Base-by-base conservation (phyloP, 371 early-diverging fungal genomes). In the Capniomyces stellatus region DNA sequence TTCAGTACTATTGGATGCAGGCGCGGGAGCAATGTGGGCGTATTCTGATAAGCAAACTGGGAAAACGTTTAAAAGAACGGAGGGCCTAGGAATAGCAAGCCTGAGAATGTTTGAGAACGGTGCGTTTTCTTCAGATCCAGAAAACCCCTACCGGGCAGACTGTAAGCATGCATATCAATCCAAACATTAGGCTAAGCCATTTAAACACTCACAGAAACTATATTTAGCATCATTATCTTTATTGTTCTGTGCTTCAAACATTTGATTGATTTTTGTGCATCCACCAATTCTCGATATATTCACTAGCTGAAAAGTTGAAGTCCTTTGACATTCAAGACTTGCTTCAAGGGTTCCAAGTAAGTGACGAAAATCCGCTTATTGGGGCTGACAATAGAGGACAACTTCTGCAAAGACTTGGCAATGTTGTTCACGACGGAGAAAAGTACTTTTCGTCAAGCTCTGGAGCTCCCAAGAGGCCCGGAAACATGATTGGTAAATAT, bases 1-100 rank as follows among this genome's bases (percentile, higher is more conserved):
- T 0, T 87, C 88, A 1, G 94, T 93, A 3, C 71, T 93, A 23
- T 69, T 93, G 8, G 94, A 93, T 62, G 94, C 94, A 8, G 94
- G 94, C 0, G 94, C 94, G 0, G 94, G 94, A 2, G 74, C 74
- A 57, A 51, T 58, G 6, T 93, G 92, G 92, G 68, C 60, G 22
- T 91, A 79, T 66, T 62, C 62, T 41, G 78, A 77, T 29, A 46
- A 43, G 27, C 58, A 56, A 25, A 57, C 74, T 8, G 76, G 84
- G 3, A 58, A 71, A 25, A 54, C 55, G 2, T 77, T 76, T 54
- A 70, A 71, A 35, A 71, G 94, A 23, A 85, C 88, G 0, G 94
- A 93, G 62, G 94, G 92, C 0, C 64, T 93, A 29, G 94, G 84
- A 0, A 61, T 93, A 31, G 94, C 92, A 0, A 80, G 87, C 0